Base-by-base conservation (phyloP, 176 grass and related monocot species). In the Rhynchospora tenuis region DNA sequence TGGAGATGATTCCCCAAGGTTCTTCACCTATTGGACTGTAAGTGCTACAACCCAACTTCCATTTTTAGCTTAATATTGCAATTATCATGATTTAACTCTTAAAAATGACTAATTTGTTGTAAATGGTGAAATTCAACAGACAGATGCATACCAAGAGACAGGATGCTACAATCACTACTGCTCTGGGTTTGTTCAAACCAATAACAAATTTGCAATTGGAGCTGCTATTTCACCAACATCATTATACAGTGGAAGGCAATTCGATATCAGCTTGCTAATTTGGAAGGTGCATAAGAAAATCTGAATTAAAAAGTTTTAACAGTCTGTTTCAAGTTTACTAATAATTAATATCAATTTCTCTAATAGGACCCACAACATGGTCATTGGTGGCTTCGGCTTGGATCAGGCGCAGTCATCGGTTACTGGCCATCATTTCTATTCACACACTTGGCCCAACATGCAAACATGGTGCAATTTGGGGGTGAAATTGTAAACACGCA, bases 1-100 rank as follows among this genome's bases (percentile, higher is more conserved):
- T 38, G 97, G 97, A 2, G 97, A 99, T 85, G 79, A 75, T 78
- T 86, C 65, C 20, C 93, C 97, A 5, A 88, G 97, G 56, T 93
- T 99, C 89, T 99, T 99, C 93, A 92, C 93, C 0, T 99, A 99
- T 76, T 96, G 97, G 97, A 96, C 97, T 2, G 92, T 98, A 90
- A 88, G 92, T 59, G 31, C 26, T 15, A 51, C 22, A 31, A 72
- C 15, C 33, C 55, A 85, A 64, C 12, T 54, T 63, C 7, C 10
- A 23, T 50, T 47, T 74, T 73, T 43, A 62, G 42, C 20, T 77
- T 46, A 85, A 51, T 28, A 62, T 77, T 73, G 8, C 5, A 11
- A 60, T 59, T n/a, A 47, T 10, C 11, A 76, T 62, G 10, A 23
- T 55, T 57, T 20, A 24, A 68, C 2, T 57, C 55, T 43, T 38